These are phyloP conservation scores for Pythium aphanidermatum DNA, from an alignment of 352 stramenopile genomes.

Conservation along the genomic window DNA sequence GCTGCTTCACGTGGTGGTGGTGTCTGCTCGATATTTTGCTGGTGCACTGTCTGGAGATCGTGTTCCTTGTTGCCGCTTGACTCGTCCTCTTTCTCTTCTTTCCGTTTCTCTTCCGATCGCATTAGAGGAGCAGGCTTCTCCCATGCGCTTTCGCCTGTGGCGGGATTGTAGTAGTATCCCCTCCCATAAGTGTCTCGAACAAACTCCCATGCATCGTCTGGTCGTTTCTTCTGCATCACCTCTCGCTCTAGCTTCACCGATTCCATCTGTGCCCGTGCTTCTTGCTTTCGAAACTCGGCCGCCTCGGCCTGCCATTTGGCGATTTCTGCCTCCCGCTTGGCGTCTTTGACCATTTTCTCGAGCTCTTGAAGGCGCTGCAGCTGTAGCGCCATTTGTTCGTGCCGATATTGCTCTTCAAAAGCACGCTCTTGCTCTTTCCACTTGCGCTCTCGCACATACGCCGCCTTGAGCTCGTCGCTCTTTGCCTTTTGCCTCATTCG, in stretches of 20 bases:
- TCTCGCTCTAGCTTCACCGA: slow-evolving; percentile 15
- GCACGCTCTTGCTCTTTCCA: slow-evolving; percentile 43
- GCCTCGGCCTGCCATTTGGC: slow-evolving; percentile 46
- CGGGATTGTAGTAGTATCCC: slow-evolving; percentile 60
- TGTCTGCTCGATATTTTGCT: background rate
- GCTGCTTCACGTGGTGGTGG: background rate
- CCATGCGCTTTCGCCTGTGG: slow-evolving; percentile 46
- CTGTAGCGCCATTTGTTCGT: slow-evolving; percentile 53
- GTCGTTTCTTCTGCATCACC: background rate
- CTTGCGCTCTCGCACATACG: slow-evolving; percentile 52
- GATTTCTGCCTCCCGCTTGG: slow-evolving; percentile 53
- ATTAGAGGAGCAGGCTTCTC: slow-evolving; percentile 20
- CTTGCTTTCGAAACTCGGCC: slow-evolving; percentile 34
- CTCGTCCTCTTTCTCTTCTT: background rate
- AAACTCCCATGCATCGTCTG: slow-evolving; percentile 22
- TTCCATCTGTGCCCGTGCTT: slow-evolving; percentile 31
- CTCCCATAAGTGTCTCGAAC: slow-evolving; percentile 40
- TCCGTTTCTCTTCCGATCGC: background rate
- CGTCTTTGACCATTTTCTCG: slow-evolving; percentile 43
- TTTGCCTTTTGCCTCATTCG: slow-evolving; percentile 24
- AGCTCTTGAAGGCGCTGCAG: slow-evolving; percentile 34
- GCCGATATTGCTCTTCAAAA: slow-evolving; percentile 53
- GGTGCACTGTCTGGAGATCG: background rate
- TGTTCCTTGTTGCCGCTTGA: background rate
- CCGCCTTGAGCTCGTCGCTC: slow-evolving; percentile 39